phyloP scores from a whole-genome alignment of 305 asterid genomes.

The Fraxinus baroniana region DNA sequence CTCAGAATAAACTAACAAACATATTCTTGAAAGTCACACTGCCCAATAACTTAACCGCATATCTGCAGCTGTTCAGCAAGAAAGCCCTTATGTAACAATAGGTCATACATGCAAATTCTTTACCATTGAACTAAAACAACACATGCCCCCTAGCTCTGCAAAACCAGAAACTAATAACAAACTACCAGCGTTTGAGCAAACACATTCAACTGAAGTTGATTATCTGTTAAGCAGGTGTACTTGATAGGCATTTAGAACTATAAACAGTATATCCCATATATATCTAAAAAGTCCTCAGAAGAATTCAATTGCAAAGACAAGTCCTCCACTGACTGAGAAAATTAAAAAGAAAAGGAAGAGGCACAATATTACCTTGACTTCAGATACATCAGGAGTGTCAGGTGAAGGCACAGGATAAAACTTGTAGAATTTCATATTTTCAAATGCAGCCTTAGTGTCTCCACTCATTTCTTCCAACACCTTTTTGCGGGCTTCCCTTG shows the following conservation, averaged over 20 bases:
- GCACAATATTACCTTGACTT: constrained; percentile 51
- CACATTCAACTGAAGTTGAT: neutral
- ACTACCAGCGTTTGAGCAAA: neutral
- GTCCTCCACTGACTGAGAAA: neutral
- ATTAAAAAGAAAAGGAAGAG: neutral
- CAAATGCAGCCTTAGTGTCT: constrained; percentile 59
- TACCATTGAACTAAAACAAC: neutral
- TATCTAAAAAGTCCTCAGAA: neutral
- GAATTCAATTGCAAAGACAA: neutral
- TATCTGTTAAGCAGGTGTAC: neutral
- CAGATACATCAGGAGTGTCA: constrained; percentile 66
- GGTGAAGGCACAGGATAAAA: constrained; percentile 72
- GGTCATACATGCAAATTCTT: neutral
- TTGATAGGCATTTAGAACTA: neutral
- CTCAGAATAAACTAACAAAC: neutral
- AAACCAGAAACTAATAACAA: neutral
- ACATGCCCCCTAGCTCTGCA: neutral
- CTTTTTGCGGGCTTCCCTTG: constrained; percentile 75
- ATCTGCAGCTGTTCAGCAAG: neutral
- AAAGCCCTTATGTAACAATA: neutral
- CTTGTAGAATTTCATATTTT: constrained; percentile 63
- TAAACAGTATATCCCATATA: neutral
- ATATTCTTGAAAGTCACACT: neutral
- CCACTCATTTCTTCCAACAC: constrained; percentile 67
- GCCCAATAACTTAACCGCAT: neutral